These are phyloP conservation scores for Calonectria crousiana DNA, from an alignment of 2,329 filamentous ascomycete genomes.

Conservation along the genomic window DNA sequence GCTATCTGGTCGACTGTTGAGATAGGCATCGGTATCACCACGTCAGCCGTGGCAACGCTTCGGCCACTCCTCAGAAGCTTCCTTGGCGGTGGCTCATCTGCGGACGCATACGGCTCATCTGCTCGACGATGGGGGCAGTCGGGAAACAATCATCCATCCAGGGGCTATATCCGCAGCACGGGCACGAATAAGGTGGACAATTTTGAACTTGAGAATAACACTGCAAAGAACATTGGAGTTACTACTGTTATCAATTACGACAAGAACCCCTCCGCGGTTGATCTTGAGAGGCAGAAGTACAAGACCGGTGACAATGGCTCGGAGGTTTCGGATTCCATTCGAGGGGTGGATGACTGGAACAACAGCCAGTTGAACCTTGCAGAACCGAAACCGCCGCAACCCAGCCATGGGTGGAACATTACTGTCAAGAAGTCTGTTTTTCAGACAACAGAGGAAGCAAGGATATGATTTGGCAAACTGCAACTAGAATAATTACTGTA, in stretches of 20 bases:
- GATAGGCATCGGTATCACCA: constrained; percentile 56
- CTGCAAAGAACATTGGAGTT: constrained; percentile 32
- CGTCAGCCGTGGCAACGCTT: constrained; percentile 55
- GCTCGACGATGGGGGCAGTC: constrained; percentile 35
- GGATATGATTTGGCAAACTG: neutral
- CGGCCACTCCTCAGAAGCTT: constrained; percentile 49
- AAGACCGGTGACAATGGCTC: constrained; percentile 24
- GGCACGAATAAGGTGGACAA: constrained; percentile 22
- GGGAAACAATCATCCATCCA: constrained; percentile 31
- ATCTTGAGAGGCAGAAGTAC: constrained; percentile 21
- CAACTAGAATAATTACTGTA: neutral
- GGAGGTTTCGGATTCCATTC: constrained; percentile 11
- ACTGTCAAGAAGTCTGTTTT: constrained; percentile 41
- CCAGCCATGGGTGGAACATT: constrained; percentile 38
- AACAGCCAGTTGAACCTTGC: constrained; percentile 39
- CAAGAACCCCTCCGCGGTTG: neutral
- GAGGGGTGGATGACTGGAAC: constrained; percentile 34
- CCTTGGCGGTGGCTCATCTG: constrained; percentile 33
- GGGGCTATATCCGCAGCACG: constrained; percentile 36
- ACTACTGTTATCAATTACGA: constrained; percentile 41
- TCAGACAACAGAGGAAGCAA: constrained; percentile 27
- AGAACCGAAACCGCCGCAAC: constrained; percentile 13
- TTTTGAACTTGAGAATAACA: constrained; percentile 27
- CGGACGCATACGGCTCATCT: constrained; percentile 31
- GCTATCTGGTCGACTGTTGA: constrained; percentile 61